These are phyloP conservation scores for Kwoniella botswanensis DNA, from an alignment of 768 basidiomycete species.

Conservation along the genomic window DNA sequence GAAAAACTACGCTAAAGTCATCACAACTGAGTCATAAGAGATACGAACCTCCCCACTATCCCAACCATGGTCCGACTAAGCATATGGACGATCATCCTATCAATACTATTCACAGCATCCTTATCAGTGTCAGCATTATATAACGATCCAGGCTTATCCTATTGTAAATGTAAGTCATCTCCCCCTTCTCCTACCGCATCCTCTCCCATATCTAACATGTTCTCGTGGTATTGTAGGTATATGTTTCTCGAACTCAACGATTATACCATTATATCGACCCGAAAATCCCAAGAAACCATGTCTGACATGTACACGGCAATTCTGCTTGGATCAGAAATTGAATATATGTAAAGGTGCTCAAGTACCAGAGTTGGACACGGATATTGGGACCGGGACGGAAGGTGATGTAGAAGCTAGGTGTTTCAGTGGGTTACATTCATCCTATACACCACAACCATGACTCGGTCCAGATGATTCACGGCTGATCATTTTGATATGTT, in stretches of 20 bases:
- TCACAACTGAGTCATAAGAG: too few species aligned
- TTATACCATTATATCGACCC: constrained; percentile 76
- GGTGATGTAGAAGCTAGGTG: constrained; percentile 95
- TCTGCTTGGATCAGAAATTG: constrained; percentile 91
- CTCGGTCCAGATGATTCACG: background rate
- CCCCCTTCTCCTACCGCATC: too few species aligned
- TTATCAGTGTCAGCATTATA: constrained; percentile 35
- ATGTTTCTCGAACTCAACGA: constrained; percentile 88
- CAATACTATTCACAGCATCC: constrained; percentile 1
- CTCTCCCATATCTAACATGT: too few species aligned
- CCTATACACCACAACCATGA: background rate
- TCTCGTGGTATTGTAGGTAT: constrained; percentile 79
- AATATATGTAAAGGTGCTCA: constrained; percentile 66
- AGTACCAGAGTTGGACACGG: constrained; percentile 84
- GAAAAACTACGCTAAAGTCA: too few species aligned
- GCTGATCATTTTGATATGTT: background rate
- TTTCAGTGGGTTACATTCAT: constrained; percentile 73
- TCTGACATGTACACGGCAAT: constrained; percentile 89
- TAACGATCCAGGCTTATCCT: constrained; percentile 52
- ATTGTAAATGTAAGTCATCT: constrained; percentile 57
- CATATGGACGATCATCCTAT: background rate
- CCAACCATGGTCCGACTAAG: background rate
- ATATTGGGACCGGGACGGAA: constrained; percentile 91
- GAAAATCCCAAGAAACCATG: constrained; percentile 89
- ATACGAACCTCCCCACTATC: background rate